Base-by-base conservation (phyloP, 1,284 basidiomycete genomes). In the Rhodotorula sp. region DNA sequence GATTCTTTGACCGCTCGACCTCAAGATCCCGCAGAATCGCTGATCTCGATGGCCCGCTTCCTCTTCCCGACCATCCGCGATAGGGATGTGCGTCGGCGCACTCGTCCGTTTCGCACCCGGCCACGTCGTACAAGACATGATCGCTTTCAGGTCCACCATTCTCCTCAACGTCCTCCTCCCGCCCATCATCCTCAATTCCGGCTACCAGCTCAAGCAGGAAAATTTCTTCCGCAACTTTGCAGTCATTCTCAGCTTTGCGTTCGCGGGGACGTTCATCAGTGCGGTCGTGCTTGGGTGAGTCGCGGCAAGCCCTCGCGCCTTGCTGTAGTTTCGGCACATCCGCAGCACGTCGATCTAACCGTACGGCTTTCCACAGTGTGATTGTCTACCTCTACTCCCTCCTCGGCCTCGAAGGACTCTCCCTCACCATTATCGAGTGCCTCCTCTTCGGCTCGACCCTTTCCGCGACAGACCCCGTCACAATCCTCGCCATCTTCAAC, bases 191-290 rank as follows among this genome's bases (percentile, higher is more conserved):
- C 84, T 99, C 53, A 95, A 96, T 79, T 97, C 93, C 10, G 95
- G 95, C 10, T 99, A 98, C 81, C 94, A 97, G 81, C 86, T 99
- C 64, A 94, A 95, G 79, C 81, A 96, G 90, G 95, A 94, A 82
- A 94, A 94, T 83, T 97, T 97, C 83, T 97, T 97, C 80, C 87
- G 92, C 48, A 97, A 97, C 81, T 98, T 98, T 80, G 94, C 92
- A 27, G 94, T 94, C 29, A 74, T 97, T 77, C 85, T 99, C 55
- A 90, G 90, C 2, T 99, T 99, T 79, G 96, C 95, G 0, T 97
- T 99, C 79, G 82, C 92, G 11, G 95, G 95, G 24, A 99, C 95
- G 0, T 96, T 97, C 79, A 95, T 99, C 76, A 94, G 92, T 6
- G 93, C 95, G 46, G 88, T 99, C 54, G 95, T 94, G 29, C 89